These are phyloP conservation scores for Termitomyces sp. DNA, from an alignment of 768 basidiomycete genomes.

Conservation along the genomic window DNA sequence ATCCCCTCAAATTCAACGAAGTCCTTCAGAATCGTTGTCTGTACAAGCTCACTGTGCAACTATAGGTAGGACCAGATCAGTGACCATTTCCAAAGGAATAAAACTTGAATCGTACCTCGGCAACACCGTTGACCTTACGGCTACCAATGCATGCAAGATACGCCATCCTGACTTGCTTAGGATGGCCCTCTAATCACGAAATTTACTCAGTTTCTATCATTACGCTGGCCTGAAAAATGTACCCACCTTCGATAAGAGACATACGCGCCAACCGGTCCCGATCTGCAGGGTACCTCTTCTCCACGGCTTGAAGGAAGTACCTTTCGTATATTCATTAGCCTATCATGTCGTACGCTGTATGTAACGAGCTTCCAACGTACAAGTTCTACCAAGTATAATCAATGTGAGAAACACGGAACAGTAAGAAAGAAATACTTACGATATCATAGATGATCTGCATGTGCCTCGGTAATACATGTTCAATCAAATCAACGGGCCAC, in stretches of 20 bases:
- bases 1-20: constrained; percentile 90
- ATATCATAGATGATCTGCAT: constrained; percentile 77
- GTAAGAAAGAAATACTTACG: constrained; percentile 34
- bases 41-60: constrained; percentile 84
- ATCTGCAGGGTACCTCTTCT: constrained; percentile 87
- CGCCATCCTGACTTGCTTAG: constrained; percentile 87
- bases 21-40: constrained; percentile 79
- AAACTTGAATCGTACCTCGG: constrained; percentile 48
- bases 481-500: constrained; percentile 86
- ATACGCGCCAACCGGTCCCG: constrained; percentile 74
- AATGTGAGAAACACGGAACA: background rate
- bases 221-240: background rate
- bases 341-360: background rate
- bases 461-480: constrained; percentile 81
- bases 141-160: constrained; percentile 80
- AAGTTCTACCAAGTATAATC: constrained; percentile 35
- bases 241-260: constrained; percentile 83
- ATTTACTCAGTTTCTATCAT: background rate
- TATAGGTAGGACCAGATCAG: background rate
- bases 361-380: constrained; percentile 21
- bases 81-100: background rate
- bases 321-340: constrained; percentile 18
- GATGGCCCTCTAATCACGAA: constrained; percentile 59
- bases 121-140: constrained; percentile 87
- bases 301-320: constrained; percentile 80